Evolutionary conservation across 371 early-diverging fungal genomes (phyloP).

Genomic region (Amoeboaphelidium occidentale): DNA sequence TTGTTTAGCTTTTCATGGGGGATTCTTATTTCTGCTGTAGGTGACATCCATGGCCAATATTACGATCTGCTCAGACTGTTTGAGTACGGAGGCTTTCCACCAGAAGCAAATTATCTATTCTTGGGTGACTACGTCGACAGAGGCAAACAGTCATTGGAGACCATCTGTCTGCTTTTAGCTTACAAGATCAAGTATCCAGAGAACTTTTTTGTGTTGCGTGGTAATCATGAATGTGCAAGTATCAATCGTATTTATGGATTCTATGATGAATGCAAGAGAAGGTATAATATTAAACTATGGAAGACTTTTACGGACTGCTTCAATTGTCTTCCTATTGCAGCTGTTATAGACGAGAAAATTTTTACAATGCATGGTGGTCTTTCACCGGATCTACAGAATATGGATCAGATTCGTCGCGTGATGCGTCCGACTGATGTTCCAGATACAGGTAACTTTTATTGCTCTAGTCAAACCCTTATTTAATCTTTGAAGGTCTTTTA

Average conservation of each 20-base stretch:
- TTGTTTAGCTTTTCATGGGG: constrained; percentile 75
- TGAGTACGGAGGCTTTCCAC: constrained; percentile 76
- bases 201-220: constrained; percentile 86
- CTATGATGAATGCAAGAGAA: constrained; percentile 92
- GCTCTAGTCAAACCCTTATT: constrained; percentile 16
- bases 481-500: constrained; percentile 37
- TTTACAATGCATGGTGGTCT: constrained; percentile 94
- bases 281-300: constrained; percentile 81
- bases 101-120: constrained; percentile 74
- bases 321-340: constrained; percentile 80
- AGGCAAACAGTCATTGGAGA: constrained; percentile 68
- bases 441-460: constrained; percentile 39
- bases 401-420: constrained; percentile 76
- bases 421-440: constrained; percentile 87
- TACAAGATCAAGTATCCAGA: constrained; percentile 89
- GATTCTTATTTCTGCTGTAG: constrained; percentile 16
- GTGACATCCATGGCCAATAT: constrained; percentile 74
- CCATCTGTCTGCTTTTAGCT: constrained; percentile 38
- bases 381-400: constrained; percentile 53
- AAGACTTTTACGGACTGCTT: constrained; percentile 78
- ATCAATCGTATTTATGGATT: constrained; percentile 81
- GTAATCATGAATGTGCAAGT: constrained; percentile 83
- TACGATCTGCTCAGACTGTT: constrained; percentile 80
- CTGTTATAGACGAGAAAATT: constrained; percentile 74
- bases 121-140: constrained; percentile 91